Base-by-base conservation (phyloP, 331 rosid genomes). In the Quercus lobata region DNA sequence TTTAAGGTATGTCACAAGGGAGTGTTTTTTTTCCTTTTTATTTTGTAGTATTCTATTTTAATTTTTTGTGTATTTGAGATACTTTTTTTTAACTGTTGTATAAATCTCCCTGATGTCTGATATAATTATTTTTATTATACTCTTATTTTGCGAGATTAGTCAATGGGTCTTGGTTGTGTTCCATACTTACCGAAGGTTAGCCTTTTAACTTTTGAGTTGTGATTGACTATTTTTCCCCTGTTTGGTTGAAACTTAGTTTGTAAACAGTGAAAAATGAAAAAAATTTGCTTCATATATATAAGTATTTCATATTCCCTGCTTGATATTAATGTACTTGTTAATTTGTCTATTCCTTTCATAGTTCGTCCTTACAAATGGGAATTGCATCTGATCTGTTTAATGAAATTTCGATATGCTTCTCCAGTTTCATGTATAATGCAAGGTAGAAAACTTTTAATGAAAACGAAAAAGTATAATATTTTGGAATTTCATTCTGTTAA, bases 121-220 rank as follows among this genome's bases (percentile, higher is more conserved):
- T 84, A 7, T 78, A 61, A 63, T 73, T 76, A 41, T 75, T 78
- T 63, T 84, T 77, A 63, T 32, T 61, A 27, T 29, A 63, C 24
- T 76, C 79, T 69, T 85, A 78, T 60, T 63, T 88, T 93, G 83
- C 37, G 88, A 89, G 86, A 84, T 87, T 81, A 95, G 99, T 91
- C 99, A 18, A 95, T 95, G 99, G 92, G 97, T 77, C 96, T 95
- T 34, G 92, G 98, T 69, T 93, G 98, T 27, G 98, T 95, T 79
- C 98, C 99, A 4, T 95, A 93, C 91, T 83, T 95, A 85, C 96
- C 95, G 30, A 95, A 95, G 99, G 99, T 95, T 83, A 86, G 97
- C 78, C 58, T 78, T 74, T 27, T 41, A 57, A 12, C 68, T 74
- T 63, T 77, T 19, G 41, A 71, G 62, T 66, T 27, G 15, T 69